Conservation (phyloP, 2,329 filamentous ascomycete species). For the Cytospora schulzeri region DNA sequence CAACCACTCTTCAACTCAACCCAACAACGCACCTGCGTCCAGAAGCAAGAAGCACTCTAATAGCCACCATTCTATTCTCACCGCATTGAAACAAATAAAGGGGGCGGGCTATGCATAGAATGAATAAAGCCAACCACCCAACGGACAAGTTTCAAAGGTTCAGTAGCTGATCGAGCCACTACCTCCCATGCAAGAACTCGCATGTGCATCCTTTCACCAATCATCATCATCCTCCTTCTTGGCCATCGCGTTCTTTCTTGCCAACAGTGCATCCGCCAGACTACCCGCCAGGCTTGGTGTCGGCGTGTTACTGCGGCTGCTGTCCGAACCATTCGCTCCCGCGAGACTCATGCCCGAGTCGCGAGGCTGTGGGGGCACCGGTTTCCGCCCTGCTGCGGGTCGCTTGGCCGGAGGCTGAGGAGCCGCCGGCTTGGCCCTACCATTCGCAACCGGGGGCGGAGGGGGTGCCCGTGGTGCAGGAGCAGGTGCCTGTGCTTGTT, state of each 20-base stretch:
- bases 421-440: constrained; percentile 67
- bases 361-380: constrained; percentile 65
- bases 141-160: no score
- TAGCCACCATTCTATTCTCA: constrained; percentile 17
- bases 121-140: constrained; percentile 1
- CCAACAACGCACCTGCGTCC: background rate
- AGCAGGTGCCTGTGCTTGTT: constrained; percentile 65
- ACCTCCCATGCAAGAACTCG: constrained; percentile 9
- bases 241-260: constrained; percentile 76
- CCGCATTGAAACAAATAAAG: constrained; percentile 2
- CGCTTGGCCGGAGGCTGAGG: constrained; percentile 81
- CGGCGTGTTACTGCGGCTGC: constrained; percentile 71
- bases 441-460: constrained; percentile 58
- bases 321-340: constrained; percentile 53
- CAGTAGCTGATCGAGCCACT: background rate
- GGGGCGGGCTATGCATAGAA: constrained; percentile 25
- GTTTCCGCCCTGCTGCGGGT: constrained; percentile 72
- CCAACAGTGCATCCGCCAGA: constrained; percentile 76
- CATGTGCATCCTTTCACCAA: constrained; percentile 51
- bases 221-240: constrained; percentile 71
- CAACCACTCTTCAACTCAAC: background rate
- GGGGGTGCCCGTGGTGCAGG: constrained; percentile 62
- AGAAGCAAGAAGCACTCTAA: background rate
- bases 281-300: constrained; percentile 73
- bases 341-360: constrained; percentile 70